Conservation (phyloP, 2,329 filamentous ascomycete genomes). For the Chaetomium olivaceum region DNA sequence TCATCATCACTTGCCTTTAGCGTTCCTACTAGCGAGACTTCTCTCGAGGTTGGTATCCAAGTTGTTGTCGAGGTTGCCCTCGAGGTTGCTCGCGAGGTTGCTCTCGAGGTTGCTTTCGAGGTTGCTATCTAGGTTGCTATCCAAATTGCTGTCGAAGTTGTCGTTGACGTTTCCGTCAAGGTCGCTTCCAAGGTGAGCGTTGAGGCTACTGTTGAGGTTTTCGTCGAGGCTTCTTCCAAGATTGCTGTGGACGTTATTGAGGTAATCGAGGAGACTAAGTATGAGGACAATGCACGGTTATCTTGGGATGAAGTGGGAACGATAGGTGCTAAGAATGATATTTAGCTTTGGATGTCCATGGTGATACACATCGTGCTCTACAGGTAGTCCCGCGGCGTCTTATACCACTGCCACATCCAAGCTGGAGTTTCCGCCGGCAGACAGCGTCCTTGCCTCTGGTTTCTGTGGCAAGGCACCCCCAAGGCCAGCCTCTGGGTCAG, state of each 20-base stretch:
- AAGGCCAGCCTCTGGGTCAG: not conserved
- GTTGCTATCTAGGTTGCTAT: not conserved
- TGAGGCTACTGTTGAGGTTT: too few relatives aligned
- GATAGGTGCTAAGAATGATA: not conserved
- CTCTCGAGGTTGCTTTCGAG: too few relatives aligned
- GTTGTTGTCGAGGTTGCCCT: too few relatives aligned
- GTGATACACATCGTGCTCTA: not conserved
- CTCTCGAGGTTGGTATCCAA: not conserved
- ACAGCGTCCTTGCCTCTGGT: not conserved
- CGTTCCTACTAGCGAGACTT: not conserved
- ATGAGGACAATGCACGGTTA: not conserved
- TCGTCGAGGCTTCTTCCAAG: too few relatives aligned
- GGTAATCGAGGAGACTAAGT: not conserved
- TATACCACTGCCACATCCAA: not conserved
- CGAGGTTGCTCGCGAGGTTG: too few relatives aligned
- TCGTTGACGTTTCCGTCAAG: too few relatives aligned
- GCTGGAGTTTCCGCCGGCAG: not conserved
- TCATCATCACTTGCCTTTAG: not conserved
- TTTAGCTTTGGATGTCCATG: not conserved
- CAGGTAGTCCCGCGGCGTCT: not conserved
- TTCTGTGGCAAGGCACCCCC: not conserved
- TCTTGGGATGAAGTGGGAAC: not conserved
- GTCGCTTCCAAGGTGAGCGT: too few relatives aligned
- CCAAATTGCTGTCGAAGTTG: too few relatives aligned
- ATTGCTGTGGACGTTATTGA: not conserved